Conservation (phyloP, 805 yeast species). For the Barnettozyma vustinii region DNA sequence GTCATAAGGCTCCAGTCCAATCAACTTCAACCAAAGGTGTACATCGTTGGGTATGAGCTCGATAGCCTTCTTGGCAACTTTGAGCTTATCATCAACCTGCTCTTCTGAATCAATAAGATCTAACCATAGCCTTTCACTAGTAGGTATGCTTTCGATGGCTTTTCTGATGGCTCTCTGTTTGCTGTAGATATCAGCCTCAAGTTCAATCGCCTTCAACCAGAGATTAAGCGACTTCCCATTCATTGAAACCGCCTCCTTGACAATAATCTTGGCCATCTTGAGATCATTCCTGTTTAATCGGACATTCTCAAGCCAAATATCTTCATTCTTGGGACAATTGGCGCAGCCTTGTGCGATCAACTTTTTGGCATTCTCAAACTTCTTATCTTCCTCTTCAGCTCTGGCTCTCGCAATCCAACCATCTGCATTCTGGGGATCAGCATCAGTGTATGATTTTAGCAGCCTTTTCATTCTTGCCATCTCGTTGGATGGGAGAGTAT, state of each 20-base stretch:
- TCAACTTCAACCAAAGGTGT: conserved; percentile 58
- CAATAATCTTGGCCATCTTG: conserved; percentile 47
- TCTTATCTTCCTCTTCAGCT: conserved; percentile 62
- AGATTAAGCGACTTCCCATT: conserved; percentile 52
- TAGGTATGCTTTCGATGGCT: conserved; percentile 64
- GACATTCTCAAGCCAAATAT: conserved; percentile 78
- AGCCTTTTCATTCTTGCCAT: conserved; percentile 52
- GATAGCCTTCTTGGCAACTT: conserved; percentile 58
- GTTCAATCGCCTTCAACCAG: conserved; percentile 68
- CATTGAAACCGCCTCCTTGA: conserved; percentile 57
- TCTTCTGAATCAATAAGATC: conserved; percentile 55
- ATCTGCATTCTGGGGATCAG: conserved; percentile 67
- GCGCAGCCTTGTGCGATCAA: conserved; percentile 72
- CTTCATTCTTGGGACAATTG: conserved; percentile 59
- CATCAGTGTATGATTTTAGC: conserved; percentile 59
- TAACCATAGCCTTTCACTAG: conserved; percentile 61
- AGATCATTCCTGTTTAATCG: conserved; percentile 47
- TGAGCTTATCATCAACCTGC: conserved; percentile 40
- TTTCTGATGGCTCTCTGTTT: conserved; percentile 59
- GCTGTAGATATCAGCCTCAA: conserved; percentile 53
- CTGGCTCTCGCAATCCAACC: conserved; percentile 88
- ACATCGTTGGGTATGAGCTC: conserved; percentile 62
- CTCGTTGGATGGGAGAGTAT: conserved; percentile 32
- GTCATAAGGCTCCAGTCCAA: conserved; percentile 36
- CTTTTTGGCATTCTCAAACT: conserved; percentile 48